Evolutionary conservation across 169 alveolate species (phyloP).

Genomic region (Sarcocystis neurona): DNA sequence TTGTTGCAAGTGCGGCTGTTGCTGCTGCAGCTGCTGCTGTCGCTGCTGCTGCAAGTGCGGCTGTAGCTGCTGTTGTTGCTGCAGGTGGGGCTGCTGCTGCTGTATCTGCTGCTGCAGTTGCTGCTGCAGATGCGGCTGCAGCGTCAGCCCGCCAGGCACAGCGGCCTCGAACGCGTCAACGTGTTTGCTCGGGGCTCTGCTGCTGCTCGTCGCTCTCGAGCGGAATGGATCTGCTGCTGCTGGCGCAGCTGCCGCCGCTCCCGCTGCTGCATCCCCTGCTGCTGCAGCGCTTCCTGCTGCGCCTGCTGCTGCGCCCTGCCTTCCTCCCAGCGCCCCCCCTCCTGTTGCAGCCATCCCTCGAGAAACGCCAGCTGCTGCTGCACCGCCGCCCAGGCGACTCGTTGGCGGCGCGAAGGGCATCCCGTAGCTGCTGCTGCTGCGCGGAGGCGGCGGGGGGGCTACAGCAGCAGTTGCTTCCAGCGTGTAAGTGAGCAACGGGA

Average conservation of each 20-base stretch:
- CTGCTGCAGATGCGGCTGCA: conserved; percentile 50
- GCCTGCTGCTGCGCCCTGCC: neutral
- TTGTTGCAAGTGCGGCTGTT: neutral
- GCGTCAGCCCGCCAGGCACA: conserved; percentile 60
- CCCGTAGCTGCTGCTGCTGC: neutral
- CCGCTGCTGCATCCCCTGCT: conserved; percentile 1
- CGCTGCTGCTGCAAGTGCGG: conserved; percentile 38
- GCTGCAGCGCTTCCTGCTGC: neutral
- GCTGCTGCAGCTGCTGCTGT: conserved; percentile 27
- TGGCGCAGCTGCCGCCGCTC: neutral
- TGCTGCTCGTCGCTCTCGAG: conserved; percentile 53
- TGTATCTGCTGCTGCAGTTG: conserved; percentile 47
- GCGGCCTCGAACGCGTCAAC: conserved; percentile 65
- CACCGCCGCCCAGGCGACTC: neutral
- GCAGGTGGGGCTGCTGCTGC: conserved; percentile 18
- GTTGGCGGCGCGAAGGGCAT: neutral
- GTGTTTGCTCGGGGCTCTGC: conserved; percentile 65
- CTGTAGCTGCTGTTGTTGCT: neutral
- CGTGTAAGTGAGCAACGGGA: neutral
- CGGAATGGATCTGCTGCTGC: conserved; percentile 61
- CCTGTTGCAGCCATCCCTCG: neutral
- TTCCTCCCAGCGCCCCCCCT: neutral
- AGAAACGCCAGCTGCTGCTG: conserved; percentile 34
- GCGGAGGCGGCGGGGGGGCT: conserved; percentile 3
- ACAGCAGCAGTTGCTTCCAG: neutral